These are phyloP conservation scores for Teunomyces panamensis DNA, from an alignment of 805 yeast species.

Conservation along the genomic window DNA sequence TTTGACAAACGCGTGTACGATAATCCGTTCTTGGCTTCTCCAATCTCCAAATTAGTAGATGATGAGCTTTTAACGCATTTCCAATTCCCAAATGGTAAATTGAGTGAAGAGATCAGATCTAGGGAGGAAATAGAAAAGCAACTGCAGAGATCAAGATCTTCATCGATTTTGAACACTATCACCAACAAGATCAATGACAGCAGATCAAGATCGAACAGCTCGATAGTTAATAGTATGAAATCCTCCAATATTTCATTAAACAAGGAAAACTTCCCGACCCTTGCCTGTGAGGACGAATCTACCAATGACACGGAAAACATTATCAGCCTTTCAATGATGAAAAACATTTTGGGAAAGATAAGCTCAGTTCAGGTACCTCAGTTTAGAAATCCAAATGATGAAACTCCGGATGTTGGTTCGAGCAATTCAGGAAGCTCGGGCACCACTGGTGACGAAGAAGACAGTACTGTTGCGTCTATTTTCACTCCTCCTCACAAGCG, in stretches of 20 bases:
- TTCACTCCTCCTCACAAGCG: constrained; percentile 8
- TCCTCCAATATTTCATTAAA: constrained; percentile 9
- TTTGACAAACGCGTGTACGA: neutral
- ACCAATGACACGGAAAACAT: constrained; percentile 12
- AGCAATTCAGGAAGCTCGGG: neutral
- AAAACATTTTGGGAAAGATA: constrained; percentile 33
- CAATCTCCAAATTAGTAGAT: constrained; percentile 26
- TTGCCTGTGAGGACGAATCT: constrained; percentile 17
- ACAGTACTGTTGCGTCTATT: constrained; percentile 2
- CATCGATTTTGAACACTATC: constrained; percentile 37
- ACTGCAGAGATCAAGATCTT: constrained; percentile 31
- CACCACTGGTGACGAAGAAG: constrained; percentile 5
- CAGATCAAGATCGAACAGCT: constrained; percentile 35
- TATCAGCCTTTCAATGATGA: constrained; percentile 29
- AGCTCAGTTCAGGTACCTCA: constrained; percentile 29
- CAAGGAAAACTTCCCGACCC: constrained; percentile 28
- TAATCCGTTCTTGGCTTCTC: neutral
- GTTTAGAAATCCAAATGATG: constrained; percentile 13
- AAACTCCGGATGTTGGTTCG: constrained; percentile 4
- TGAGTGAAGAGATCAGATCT: constrained; percentile 14
- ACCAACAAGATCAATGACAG: constrained; percentile 28
- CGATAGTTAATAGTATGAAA: constrained; percentile 19
- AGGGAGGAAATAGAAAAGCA: constrained; percentile 9
- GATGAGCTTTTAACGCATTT: constrained; percentile 22
- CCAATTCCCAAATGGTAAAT: constrained; percentile 26